phyloP scores from a whole-genome alignment of 257 asterid genomes.

The Striga asiatica region DNA sequence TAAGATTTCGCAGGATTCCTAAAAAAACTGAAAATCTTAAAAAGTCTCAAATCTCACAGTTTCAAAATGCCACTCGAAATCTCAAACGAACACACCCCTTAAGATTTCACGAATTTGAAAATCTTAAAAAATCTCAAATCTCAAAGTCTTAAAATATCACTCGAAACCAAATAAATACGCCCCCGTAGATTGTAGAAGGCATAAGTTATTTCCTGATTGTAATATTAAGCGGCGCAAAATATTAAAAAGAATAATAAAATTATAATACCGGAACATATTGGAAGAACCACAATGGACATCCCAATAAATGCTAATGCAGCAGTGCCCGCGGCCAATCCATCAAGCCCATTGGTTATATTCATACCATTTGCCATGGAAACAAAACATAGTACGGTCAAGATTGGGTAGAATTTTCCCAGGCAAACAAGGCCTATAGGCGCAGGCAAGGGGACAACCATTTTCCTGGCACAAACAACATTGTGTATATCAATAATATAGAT shows the following conservation, averaged over 20 bases:
- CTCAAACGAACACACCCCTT: too few relatives aligned
- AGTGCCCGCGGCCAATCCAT: slow-evolving; percentile 88
- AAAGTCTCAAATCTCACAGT: too few relatives aligned
- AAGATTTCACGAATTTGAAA: too few relatives aligned
- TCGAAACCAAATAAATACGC: too few relatives aligned
- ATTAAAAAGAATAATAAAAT: neutral
- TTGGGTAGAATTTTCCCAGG: slow-evolving; percentile 50
- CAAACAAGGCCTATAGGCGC: slow-evolving; percentile 71
- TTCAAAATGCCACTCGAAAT: too few relatives aligned
- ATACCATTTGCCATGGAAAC: slow-evolving; percentile 76
- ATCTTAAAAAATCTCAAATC: too few relatives aligned
- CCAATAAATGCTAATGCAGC: slow-evolving; percentile 81
- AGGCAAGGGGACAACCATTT: slow-evolving; percentile 84
- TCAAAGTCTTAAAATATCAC: too few relatives aligned
- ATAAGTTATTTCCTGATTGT: slow-evolving; percentile 6
- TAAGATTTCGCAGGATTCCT: too few relatives aligned
- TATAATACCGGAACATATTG: slow-evolving; percentile 73
- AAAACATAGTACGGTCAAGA: slow-evolving; percentile 53
- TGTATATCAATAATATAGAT: too few relatives aligned
- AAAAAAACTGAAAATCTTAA: too few relatives aligned
- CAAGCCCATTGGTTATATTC: slow-evolving; percentile 67
- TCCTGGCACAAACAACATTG: slow-evolving; percentile 36
- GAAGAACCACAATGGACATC: slow-evolving; percentile 90
- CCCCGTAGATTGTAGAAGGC: too few relatives aligned
- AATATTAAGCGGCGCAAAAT: neutral